Base-by-base conservation (phyloP, 1,284 basidiomycete genomes). In the Kalmanozyma brasiliensis region DNA sequence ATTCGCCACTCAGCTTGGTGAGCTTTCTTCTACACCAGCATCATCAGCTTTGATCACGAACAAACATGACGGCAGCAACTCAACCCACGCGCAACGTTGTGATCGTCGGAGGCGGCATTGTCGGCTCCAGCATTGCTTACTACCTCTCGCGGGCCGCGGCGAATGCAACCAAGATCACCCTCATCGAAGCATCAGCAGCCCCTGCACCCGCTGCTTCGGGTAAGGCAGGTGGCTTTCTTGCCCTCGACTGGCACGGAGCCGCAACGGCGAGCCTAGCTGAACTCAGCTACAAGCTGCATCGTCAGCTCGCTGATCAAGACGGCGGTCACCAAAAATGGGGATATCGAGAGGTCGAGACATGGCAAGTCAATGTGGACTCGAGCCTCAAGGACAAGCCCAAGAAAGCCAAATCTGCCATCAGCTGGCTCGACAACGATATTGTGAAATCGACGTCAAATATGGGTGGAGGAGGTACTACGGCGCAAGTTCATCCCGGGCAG, bases 161-260 rank as follows among this genome's bases (percentile, higher is more conserved):
- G 10, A 41, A 32, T 2, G 22, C 46, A n/a, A 43, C 66, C 14
- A 49, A 49, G 17, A 52, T 85, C 51, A 85, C 84, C 1, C 81
- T 97, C 7, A 82, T 96, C 46, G 94, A 97, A 83, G 89, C 91
- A 3, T 91, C 89, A 1, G 36, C 66, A 7, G 80, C 76, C 6
- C 82, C 87, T 13, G 87, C 87, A 0, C 83, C 85, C 7, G 88
- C 83, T 0, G 92, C 93, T 1, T 91, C 89, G 0, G 94, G 94
- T 6, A 95, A 95, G 80, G 91, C 92, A 0, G 94, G 93, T 2
- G 94, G 94, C 0, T 88, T 97, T n/a, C 86, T 97, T 20, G 93
- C 94, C 0, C 86, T 88, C 52, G 90, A 93, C 77, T 90, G 89
- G 89, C 88, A 88, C 36, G 81, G 70, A 42, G 55, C 76, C 11